These are phyloP conservation scores for Backusella sp. DNA, from an alignment of 192 early-diverging fungal species.

Conservation along the genomic window DNA sequence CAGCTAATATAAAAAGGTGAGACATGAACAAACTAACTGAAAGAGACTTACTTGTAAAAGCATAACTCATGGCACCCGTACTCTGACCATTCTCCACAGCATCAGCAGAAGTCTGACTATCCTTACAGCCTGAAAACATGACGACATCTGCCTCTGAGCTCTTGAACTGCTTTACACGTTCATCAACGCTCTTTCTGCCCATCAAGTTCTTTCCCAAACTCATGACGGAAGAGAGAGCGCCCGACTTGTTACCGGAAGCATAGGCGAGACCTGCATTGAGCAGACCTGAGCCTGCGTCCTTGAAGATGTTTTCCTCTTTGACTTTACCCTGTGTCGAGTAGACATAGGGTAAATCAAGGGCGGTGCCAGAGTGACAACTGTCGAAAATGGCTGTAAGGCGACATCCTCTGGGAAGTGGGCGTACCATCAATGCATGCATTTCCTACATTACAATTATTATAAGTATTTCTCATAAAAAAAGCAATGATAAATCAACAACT, in stretches of 20 bases:
- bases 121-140: slow-evolving; percentile 84
- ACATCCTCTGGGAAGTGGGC: slow-evolving; percentile 58
- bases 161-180: slow-evolving; percentile 34
- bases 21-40: neutral
- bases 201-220: slow-evolving; percentile 49
- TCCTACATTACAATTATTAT: neutral
- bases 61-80: slow-evolving; percentile 77
- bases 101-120: slow-evolving; percentile 81
- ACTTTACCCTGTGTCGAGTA: slow-evolving; percentile 67
- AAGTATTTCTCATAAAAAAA: neutral
- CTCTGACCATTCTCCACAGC: slow-evolving; percentile 54
- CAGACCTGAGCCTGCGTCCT: slow-evolving; percentile 43
- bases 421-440: slow-evolving; percentile 77
- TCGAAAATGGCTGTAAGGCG: slow-evolving; percentile 84
- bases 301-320: slow-evolving; percentile 47
- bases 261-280: slow-evolving; percentile 50
- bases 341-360: slow-evolving; percentile 76
- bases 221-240: slow-evolving; percentile 38
- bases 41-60: slow-evolving; percentile 65
- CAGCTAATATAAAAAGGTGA: slow-evolving; percentile 11
- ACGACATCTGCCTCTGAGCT: slow-evolving; percentile 66
- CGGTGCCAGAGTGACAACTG: slow-evolving; percentile 84
- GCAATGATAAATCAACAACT: neutral
- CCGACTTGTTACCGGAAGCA: slow-evolving; percentile 43
- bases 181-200: slow-evolving; percentile 31